phyloP scores from a whole-genome alignment of 345 rosid species.

The Lenwebbia sp. region DNA sequence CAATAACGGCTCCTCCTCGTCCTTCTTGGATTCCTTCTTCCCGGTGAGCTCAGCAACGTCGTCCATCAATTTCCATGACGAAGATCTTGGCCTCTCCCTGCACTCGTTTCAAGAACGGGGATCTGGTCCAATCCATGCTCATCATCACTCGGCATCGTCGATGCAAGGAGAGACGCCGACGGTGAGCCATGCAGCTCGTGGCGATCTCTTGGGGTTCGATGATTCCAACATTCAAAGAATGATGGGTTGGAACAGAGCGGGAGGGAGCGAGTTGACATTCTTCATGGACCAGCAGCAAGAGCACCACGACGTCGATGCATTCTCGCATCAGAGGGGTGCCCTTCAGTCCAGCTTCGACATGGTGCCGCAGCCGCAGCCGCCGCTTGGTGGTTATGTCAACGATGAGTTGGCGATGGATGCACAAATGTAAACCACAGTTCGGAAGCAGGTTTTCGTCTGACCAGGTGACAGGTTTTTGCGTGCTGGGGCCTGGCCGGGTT shows the following conservation, averaged over 20 bases:
- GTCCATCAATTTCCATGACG: constrained; percentile 39
- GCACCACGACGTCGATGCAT: constrained; percentile 4
- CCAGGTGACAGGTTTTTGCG: neutral
- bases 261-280: constrained; percentile 14
- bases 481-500: neutral
- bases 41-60: constrained; percentile 40
- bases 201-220: neutral
- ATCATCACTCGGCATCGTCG: neutral
- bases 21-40: constrained; percentile 26
- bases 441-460: neutral
- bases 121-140: neutral
- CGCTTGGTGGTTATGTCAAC: neutral
- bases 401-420: neutral
- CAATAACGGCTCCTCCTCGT: constrained; percentile 6
- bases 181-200: neutral
- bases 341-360: constrained; percentile 68
- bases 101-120: constrained; percentile 9
- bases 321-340: constrained; percentile 53
- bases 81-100: constrained; percentile 10
- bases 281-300: constrained; percentile 12
- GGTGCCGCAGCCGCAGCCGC: neutral
- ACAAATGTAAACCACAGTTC: neutral
- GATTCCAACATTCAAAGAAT: constrained; percentile 33
- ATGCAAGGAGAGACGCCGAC: neutral
- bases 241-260: constrained; percentile 34